Evolutionary conservation across 2,329 filamentous ascomycete species (phyloP), one percentile per base, ranked within the genome.

Genomic region (Penicillium polonicum): DNA sequence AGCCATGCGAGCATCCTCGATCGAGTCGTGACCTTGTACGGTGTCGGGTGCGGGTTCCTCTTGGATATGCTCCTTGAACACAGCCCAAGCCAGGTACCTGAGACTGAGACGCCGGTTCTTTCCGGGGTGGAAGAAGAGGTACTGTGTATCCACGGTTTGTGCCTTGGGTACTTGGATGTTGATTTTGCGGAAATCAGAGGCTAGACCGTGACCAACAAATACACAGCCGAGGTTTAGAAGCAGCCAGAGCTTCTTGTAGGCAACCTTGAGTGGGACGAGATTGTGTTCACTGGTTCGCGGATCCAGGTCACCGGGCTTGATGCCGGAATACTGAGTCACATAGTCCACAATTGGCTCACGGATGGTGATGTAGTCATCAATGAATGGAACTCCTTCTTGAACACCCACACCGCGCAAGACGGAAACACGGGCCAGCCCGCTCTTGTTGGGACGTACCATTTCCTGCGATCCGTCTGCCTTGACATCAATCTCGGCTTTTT

Each of bases 161-260:
- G 85, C 76, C 71, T 88, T 90, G 1, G 95, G 94, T 0, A 99
- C 89, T 72, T 97, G 91, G 55, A 99, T 97, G 74, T 99, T 99
- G 76, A 96, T 96, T 55, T 96, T 96, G 52, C 94, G 91, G 78
- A 99, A 97, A 75, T 99, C 94, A 66, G 94, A 93, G 65, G 91
- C 91, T 42, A 99, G 81, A 4, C 93, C 93, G 70, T 99, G 94
- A 2, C 94, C 94, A 5, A 99, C 84, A 72, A 99, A 99, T 61
- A 90, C 86, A 76, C 92, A 96, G 48, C 94, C 94, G 0, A 97
- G 82, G 71, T 99, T 99, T 33, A 99, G 84, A 19, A 99, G 82
- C 17, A 97, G 85, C 95, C 95, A 99, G 31, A 99, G 86, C 74
- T 97, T 97, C 77, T 99, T 99, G 81, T 97, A 99, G 1, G 91